Percentiles rank a stretch among this genome's conserved stretches.
Conservation (phyloP, 371 early-diverging fungal genomes). For the Mycotypha africana region DNA sequence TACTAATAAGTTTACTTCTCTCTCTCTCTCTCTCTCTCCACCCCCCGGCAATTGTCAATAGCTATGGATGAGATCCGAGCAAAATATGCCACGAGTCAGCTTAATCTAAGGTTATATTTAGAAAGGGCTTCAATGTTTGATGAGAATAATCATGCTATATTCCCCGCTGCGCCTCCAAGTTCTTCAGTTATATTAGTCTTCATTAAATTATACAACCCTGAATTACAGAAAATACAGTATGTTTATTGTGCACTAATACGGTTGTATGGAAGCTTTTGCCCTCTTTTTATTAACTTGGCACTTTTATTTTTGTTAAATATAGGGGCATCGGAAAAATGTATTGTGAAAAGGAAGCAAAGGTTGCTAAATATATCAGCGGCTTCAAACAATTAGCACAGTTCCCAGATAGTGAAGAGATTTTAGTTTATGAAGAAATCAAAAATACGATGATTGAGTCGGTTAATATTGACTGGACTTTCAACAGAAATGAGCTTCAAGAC, state of each 20-base stretch:
- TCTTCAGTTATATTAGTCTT: slow-evolving; percentile 13
- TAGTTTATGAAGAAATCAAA: slow-evolving; percentile 89
- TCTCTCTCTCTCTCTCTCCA: too few relatives aligned
- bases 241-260: background rate
- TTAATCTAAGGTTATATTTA: slow-evolving; percentile 18
- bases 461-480: slow-evolving; percentile 60
- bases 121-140: slow-evolving; percentile 8
- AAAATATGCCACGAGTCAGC: slow-evolving; percentile 17
- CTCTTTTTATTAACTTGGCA: too few relatives aligned
- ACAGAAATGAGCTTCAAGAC: slow-evolving; percentile 73
- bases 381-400: slow-evolving; percentile 52
- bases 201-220: slow-evolving; percentile 20
- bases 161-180: slow-evolving; percentile 7
- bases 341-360: slow-evolving; percentile 43
- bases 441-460: slow-evolving; percentile 81
- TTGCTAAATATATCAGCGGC: slow-evolving; percentile 52
- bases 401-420: slow-evolving; percentile 47
- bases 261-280: too few relatives aligned
- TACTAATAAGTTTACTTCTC: slow-evolving; percentile 4
- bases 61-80: slow-evolving; percentile 18
- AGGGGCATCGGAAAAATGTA: slow-evolving; percentile 57
- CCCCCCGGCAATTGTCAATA: background rate
- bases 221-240: slow-evolving; percentile 17
- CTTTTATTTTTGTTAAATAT: background rate
- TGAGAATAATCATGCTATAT: slow-evolving; percentile 2